These are phyloP conservation scores for Sordaria brevicollis DNA, from an alignment of 495 filamentous ascomycete genomes.

Conservation along the genomic window DNA sequence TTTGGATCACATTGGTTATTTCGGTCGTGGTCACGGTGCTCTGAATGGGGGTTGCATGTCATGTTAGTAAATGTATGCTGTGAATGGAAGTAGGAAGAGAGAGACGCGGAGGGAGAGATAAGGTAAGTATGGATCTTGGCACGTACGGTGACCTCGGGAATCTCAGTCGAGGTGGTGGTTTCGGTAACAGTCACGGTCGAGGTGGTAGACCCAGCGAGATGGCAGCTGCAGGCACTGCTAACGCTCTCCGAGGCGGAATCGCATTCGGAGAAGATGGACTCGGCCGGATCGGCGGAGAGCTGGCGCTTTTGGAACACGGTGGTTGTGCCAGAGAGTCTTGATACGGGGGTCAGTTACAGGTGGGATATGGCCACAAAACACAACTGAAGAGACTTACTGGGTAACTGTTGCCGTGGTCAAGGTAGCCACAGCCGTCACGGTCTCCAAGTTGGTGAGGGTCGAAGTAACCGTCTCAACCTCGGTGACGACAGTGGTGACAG, in stretches of 20 bases:
- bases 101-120: too few relatives aligned
- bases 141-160: constrained; percentile 1
- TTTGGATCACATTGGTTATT: constrained; percentile 4
- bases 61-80: neutral
- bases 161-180: constrained; percentile 2
- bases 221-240: constrained; percentile 16
- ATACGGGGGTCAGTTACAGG: neutral
- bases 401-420: constrained; percentile 7
- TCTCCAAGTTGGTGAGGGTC: constrained; percentile 6
- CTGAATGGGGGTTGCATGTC: neutral
- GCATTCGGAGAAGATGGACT: constrained; percentile 7
- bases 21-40: neutral
- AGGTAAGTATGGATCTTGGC: too few relatives aligned
- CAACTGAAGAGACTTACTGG: constrained; percentile 1
- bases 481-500: constrained; percentile 11
- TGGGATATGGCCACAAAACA: neutral
- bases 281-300: neutral
- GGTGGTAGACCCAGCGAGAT: constrained; percentile 6
- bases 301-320: constrained; percentile 4
- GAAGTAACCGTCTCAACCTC: constrained; percentile 6
- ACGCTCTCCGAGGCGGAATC: constrained; percentile 1
- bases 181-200: constrained; percentile 8
- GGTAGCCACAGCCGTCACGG: constrained; percentile 1
- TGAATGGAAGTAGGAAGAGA: neutral
- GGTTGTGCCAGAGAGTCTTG: neutral